phyloP scores from a whole-genome alignment of 768 basidiomycete species.

The Coprinopsis marcescibilis region DNA sequence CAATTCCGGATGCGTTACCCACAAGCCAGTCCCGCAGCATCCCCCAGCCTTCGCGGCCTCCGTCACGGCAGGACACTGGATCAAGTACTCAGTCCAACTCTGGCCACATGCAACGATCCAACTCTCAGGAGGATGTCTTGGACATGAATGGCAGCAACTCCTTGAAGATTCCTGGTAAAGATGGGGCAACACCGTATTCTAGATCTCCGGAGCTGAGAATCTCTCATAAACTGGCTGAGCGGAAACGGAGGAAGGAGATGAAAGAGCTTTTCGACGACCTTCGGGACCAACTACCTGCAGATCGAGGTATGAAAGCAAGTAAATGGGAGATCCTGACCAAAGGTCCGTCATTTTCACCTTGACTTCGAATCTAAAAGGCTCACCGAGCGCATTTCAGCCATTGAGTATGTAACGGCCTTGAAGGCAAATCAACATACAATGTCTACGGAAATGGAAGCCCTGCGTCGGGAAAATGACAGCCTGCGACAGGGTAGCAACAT shows the following conservation, averaged over 20 bases:
- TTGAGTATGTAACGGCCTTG: slow-evolving; percentile 79
- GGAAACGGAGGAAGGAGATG: slow-evolving; percentile 98
- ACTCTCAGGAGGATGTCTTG: no score
- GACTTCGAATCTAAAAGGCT: background rate
- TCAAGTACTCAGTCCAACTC: slow-evolving; percentile 34
- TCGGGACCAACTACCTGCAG: slow-evolving; percentile 86
- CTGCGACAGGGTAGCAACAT: slow-evolving; percentile 55
- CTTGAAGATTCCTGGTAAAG: slow-evolving; percentile 26
- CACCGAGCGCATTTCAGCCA: slow-evolving; percentile 60
- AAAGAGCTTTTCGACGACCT: slow-evolving; percentile 97
- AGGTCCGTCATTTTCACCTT: slow-evolving; percentile 41
- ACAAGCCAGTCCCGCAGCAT: slow-evolving; percentile 39
- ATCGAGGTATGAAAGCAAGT: slow-evolving; percentile 92
- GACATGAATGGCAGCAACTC: background rate
- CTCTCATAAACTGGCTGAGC: slow-evolving; percentile 95
- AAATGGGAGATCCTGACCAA: slow-evolving; percentile 99
- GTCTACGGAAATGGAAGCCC: slow-evolving; percentile 70
- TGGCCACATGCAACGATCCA: no score
- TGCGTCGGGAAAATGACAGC: slow-evolving; percentile 70
- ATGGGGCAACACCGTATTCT: slow-evolving; percentile 78
- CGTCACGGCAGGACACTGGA: slow-evolving; percentile 53
- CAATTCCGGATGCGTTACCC: slow-evolving; percentile 58
- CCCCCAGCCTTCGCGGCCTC: slow-evolving; percentile 66
- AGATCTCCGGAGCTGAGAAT: slow-evolving; percentile 92
- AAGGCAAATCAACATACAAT: slow-evolving; percentile 76